Evolutionary conservation across 768 basidiomycete species (phyloP).

Genomic region (Asterophora lycoperdoides): DNA sequence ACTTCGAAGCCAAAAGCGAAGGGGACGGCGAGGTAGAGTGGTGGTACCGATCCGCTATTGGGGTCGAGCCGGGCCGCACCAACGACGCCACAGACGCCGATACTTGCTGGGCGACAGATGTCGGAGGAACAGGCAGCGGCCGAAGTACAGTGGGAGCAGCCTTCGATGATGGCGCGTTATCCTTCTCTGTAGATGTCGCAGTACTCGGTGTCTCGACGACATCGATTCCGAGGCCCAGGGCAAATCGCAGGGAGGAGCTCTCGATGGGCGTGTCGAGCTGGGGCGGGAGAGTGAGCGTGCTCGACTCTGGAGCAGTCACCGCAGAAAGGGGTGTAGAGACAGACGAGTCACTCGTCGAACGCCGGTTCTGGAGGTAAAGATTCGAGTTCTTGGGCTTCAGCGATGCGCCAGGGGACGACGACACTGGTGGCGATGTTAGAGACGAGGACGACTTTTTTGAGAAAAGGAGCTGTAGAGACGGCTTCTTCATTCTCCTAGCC

Average conservation of each 20-base stretch:
- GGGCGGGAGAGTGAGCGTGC: constrained; percentile 46
- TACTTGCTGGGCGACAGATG: background rate
- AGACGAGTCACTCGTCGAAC: constrained; percentile 45
- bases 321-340: constrained; percentile 50
- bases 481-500: constrained; percentile 50
- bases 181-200: constrained; percentile 16
- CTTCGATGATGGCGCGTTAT: background rate
- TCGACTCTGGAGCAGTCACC: constrained; percentile 55
- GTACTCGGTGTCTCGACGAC: constrained; percentile 21
- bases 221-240: constrained; percentile 32
- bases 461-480: constrained; percentile 66
- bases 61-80: constrained; percentile 24
- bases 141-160: background rate
- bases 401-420: constrained; percentile 16
- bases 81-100: constrained; percentile 8
- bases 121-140: constrained; percentile 1
- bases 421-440: constrained; percentile 25
- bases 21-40: constrained; percentile 17
- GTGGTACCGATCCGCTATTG: constrained; percentile 34
- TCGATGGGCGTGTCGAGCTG: constrained; percentile 61
- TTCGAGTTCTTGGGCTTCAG: constrained; percentile 27
- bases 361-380: constrained; percentile 29
- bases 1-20: constrained; percentile 20
- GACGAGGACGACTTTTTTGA: constrained; percentile 58
- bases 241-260: constrained; percentile 43